Evolutionary conservation across 2,329 filamentous ascomycete species (phyloP).

Genomic region (Neopestalotiopsis sp.): DNA sequence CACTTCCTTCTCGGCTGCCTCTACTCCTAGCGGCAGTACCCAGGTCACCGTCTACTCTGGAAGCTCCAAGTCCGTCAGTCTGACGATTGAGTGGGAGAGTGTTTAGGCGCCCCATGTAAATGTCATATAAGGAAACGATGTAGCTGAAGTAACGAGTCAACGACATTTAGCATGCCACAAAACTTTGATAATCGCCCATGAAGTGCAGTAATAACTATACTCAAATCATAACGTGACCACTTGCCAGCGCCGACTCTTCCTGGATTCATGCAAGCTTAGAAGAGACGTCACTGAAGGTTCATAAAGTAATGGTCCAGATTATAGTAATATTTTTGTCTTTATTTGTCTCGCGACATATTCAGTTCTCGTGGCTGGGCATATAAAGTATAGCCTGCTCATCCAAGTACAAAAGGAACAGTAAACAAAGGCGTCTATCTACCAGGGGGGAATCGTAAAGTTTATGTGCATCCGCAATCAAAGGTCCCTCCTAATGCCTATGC

Average conservation of each 20-base stretch:
- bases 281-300: too few species aligned
- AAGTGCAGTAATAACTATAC: too few species aligned
- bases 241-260: too few species aligned
- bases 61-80: slow-evolving; percentile 5
- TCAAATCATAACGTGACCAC: too few species aligned
- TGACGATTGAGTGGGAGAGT: slow-evolving; percentile 7
- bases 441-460: slow-evolving; percentile 36
- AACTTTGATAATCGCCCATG: too few species aligned
- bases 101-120: neutral
- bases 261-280: too few species aligned
- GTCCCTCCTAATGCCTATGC: slow-evolving; percentile 8
- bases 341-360: slow-evolving; percentile 4
- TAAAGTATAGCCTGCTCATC: slow-evolving; percentile 1
- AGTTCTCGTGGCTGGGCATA: neutral
- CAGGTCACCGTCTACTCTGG: slow-evolving; percentile 16
- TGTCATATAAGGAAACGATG: neutral
- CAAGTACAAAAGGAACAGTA: slow-evolving; percentile 14
- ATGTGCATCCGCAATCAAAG: slow-evolving; percentile 12
- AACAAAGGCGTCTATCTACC: slow-evolving; percentile 28
- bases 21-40: slow-evolving; percentile 2
- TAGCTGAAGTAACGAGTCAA: neutral
- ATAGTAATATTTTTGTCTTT: neutral
- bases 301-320: neutral
- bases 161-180: too few species aligned
- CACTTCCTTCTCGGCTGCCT: slow-evolving; percentile 14